Evolutionary conservation across 2,329 filamentous ascomycete species (phyloP).

Genomic region (Aspergillus thermomutatus): DNA sequence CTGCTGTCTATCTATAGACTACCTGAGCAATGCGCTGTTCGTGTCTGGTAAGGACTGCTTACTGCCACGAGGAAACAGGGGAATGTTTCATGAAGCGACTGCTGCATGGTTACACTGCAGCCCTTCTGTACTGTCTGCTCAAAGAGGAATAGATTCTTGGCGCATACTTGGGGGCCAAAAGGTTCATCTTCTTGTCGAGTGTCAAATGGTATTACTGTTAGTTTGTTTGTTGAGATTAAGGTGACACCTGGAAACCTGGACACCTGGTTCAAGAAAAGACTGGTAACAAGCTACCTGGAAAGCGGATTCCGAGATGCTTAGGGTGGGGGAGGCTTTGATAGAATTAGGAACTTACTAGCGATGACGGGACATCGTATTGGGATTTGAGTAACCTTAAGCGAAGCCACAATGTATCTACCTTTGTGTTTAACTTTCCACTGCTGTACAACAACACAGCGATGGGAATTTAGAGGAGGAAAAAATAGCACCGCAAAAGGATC

Average conservation of each 20-base stretch:
- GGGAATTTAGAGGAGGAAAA: background rate
- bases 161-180: background rate
- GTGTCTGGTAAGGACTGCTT: background rate
- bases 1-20: background rate
- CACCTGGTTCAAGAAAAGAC: background rate
- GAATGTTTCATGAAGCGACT: background rate
- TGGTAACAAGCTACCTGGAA: background rate
- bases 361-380: no score
- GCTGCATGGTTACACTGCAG: background rate
- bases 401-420: background rate
- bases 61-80: background rate
- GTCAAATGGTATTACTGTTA: background rate
- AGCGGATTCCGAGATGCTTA: background rate
- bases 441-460: background rate
- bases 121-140: background rate
- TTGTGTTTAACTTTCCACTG: background rate
- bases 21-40: background rate
- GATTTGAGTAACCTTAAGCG: background rate
- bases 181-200: background rate
- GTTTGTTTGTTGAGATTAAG: background rate
- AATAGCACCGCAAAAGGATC: background rate
- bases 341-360: background rate
- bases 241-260: background rate
- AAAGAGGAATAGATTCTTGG: background rate
- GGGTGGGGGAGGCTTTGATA: background rate